Percentiles rank a stretch among this genome's conserved stretches.
These are phyloP conservation scores for Kodamaea leandrae DNA, from an alignment of 805 yeast genomes.

Conservation along the genomic window DNA sequence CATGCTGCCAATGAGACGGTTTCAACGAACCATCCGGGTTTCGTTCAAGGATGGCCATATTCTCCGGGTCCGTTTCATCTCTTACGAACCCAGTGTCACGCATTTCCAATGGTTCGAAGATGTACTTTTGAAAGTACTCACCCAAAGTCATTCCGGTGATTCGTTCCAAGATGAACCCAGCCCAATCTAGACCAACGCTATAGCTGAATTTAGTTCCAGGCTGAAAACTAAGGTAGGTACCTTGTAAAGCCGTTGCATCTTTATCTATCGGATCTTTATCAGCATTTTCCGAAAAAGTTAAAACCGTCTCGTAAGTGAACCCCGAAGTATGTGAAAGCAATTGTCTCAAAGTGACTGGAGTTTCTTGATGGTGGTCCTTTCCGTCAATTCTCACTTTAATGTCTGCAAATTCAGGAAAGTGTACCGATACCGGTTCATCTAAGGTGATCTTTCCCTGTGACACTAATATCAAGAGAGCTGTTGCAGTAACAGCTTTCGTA, in stretches of 20 bases:
- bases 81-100: background rate
- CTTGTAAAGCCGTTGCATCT: background rate
- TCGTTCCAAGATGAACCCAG: constrained; percentile 34
- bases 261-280: background rate
- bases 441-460: constrained; percentile 31
- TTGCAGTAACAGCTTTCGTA: constrained; percentile 33
- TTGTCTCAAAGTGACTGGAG: constrained; percentile 25
- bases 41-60: background rate
- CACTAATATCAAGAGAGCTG: constrained; percentile 32
- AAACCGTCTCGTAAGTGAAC: constrained; percentile 16
- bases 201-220: constrained; percentile 39
- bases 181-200: constrained; percentile 39
- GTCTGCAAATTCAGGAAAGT: constrained; percentile 29
- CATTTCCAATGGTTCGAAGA: constrained; percentile 30
- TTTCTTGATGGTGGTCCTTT: constrained; percentile 21
- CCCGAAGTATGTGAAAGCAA: constrained; percentile 30
- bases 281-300: background rate
- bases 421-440: constrained; percentile 31
- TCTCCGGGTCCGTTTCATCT: background rate
- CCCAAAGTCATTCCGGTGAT: constrained; percentile 32
- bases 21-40: background rate
- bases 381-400: constrained; percentile 27
- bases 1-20: background rate
- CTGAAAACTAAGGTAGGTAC: constrained; percentile 17
- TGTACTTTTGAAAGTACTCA: constrained; percentile 26